Percentiles rank a stretch among this genome's conserved stretches.
phyloP scores from a whole-genome alignment of 805 yeast genomes.

The Candida ovalis region DNA sequence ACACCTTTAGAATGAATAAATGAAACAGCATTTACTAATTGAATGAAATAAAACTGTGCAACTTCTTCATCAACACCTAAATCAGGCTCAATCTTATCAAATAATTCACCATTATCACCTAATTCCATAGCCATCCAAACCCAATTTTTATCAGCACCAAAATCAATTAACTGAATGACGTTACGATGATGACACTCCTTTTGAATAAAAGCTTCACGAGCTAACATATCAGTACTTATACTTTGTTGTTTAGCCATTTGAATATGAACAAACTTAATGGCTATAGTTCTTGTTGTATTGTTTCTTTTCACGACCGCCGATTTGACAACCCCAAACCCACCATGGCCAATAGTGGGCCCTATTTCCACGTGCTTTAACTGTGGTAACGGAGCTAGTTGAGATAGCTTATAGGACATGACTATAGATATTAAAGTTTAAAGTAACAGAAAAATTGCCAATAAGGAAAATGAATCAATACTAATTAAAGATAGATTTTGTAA shows the following conservation, averaged over 20 bases:
- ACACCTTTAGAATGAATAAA: slow-evolving; percentile 62
- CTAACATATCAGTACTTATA: slow-evolving; percentile 33
- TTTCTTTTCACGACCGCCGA: slow-evolving; percentile 37
- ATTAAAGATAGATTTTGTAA: no score
- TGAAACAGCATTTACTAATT: slow-evolving; percentile 55
- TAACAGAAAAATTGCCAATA: no score
- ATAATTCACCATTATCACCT: slow-evolving; percentile 72
- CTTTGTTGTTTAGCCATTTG: slow-evolving; percentile 31
- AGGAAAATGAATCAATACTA: no score
- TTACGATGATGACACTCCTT: slow-evolving; percentile 58
- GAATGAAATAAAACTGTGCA: slow-evolving; percentile 67
- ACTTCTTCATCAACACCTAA: slow-evolving; percentile 62
- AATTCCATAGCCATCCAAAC: slow-evolving; percentile 65
- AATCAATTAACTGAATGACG: slow-evolving; percentile 50
- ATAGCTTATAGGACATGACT: slow-evolving; percentile 34
- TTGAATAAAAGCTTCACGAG: slow-evolving; percentile 57
- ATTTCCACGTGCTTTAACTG: slow-evolving; percentile 40
- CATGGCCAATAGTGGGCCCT: slow-evolving; percentile 60
- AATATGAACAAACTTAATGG: slow-evolving; percentile 54
- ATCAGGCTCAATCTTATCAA: slow-evolving; percentile 77
- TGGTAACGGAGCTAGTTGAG: slow-evolving; percentile 48
- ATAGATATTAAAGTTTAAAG: no score
- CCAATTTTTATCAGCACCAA: slow-evolving; percentile 53
- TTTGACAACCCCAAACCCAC: slow-evolving; percentile 64
- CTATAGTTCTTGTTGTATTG: slow-evolving; percentile 41